phyloP scores from a whole-genome alignment of 2,329 filamentous ascomycete species.

The Huntiella bhutanensis region DNA sequence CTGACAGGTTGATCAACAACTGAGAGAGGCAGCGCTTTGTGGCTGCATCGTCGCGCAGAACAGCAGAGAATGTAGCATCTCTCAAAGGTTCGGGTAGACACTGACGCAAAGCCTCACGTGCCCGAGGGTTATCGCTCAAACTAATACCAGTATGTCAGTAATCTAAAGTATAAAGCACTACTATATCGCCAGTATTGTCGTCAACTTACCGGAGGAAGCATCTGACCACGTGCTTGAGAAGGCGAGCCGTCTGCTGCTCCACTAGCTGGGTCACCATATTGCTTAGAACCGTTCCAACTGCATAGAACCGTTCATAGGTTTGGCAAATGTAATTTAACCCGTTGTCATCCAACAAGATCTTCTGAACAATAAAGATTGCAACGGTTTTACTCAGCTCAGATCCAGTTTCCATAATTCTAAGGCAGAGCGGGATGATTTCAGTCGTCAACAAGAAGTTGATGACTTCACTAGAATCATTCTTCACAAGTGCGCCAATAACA shows the following conservation, averaged over 20 bases:
- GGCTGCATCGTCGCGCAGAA: slow-evolving; percentile 87
- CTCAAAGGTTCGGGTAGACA: slow-evolving; percentile 97
- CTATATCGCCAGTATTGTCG: neutral
- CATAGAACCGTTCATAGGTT: slow-evolving; percentile 96
- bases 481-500: slow-evolving; percentile 90
- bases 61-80: slow-evolving; percentile 90
- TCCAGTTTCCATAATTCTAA: slow-evolving; percentile 97
- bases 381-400: slow-evolving; percentile 98
- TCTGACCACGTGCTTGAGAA: slow-evolving; percentile 92
- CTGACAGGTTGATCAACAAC: slow-evolving; percentile 85
- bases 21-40: slow-evolving; percentile 97
- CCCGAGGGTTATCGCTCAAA: slow-evolving; percentile 86
- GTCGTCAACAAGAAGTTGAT: slow-evolving; percentile 98
- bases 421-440: slow-evolving; percentile 92
- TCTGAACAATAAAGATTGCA: slow-evolving; percentile 98
- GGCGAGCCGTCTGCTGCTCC: slow-evolving; percentile 85
- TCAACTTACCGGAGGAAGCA: slow-evolving; percentile 73
- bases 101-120: slow-evolving; percentile 83
- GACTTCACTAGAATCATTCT: slow-evolving; percentile 95
- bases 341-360: slow-evolving; percentile 92
- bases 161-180: slow-evolving; percentile 1
- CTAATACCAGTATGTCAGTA: slow-evolving; percentile 25
- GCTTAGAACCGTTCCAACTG: slow-evolving; percentile 87
- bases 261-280: slow-evolving; percentile 98
- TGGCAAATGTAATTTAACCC: slow-evolving; percentile 96